These are phyloP conservation scores for Tetracladium marchalianum DNA, from an alignment of 495 filamentous ascomycete genomes.

Conservation along the genomic window DNA sequence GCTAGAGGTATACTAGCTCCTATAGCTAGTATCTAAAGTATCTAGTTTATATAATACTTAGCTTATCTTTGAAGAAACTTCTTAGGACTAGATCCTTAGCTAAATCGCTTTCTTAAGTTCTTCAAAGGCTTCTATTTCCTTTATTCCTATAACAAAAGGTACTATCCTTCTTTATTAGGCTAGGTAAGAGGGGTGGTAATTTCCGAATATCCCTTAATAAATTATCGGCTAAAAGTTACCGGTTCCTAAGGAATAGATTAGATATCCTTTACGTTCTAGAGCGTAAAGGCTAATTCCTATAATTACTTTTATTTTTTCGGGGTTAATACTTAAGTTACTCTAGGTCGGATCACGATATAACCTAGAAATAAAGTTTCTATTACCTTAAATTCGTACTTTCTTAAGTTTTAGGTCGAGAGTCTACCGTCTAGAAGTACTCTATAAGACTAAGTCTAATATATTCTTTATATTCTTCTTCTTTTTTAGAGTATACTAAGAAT, in stretches of 20 bases:
- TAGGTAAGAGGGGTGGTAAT: slow-evolving; percentile 11
- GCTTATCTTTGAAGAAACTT: not conserved
- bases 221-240: slow-evolving; percentile 10
- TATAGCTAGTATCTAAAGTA: slow-evolving; percentile 6
- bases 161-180: slow-evolving; percentile 7
- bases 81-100: not conserved
- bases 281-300: slow-evolving; percentile 13
- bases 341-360: slow-evolving; percentile 11
- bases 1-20: not conserved
- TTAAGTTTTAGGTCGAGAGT: slow-evolving; percentile 8
- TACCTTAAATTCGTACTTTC: slow-evolving; percentile 9
- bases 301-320: slow-evolving; percentile 8
- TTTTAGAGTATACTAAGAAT: too few species aligned
- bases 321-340: slow-evolving; percentile 10
- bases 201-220: slow-evolving; percentile 15
- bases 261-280: slow-evolving; percentile 7
- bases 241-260: slow-evolving; percentile 15
- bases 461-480: too few species aligned
- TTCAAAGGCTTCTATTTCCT: slow-evolving; percentile 1
- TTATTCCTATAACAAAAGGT: slow-evolving; percentile 4
- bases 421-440: not conserved
- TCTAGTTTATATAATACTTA: slow-evolving; percentile 9
- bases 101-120: slow-evolving; percentile 1
- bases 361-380: slow-evolving; percentile 10
- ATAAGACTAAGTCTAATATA: too few species aligned